phyloP scores from a whole-genome alignment of 768 basidiomycete genomes.

The Rubroboletus pulcherrimus region DNA sequence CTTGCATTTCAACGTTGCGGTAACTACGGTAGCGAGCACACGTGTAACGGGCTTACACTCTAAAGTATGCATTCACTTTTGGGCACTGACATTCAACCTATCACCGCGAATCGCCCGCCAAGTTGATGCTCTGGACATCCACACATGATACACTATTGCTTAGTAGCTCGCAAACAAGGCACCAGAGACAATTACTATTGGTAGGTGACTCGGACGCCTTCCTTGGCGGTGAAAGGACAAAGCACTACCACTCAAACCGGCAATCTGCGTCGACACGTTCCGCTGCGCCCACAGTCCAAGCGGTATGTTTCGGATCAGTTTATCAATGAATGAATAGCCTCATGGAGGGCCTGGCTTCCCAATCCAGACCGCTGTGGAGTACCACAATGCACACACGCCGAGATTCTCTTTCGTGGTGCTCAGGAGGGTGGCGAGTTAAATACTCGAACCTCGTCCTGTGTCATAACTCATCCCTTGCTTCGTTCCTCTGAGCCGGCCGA shows the following conservation, averaged over 20 bases:
- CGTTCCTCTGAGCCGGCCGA: not conserved
- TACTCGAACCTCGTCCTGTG: conserved; percentile 10
- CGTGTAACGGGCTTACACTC: not conserved
- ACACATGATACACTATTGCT: not conserved
- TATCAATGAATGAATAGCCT: conserved; percentile 15
- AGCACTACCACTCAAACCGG: conserved; percentile 4
- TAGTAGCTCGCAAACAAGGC: too few species aligned
- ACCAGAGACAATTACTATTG: too few species aligned
- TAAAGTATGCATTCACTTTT: not conserved
- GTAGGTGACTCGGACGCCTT: not conserved
- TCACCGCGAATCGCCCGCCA: conserved; percentile 6
- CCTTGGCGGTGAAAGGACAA: not conserved
- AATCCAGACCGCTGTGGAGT: conserved; percentile 17
- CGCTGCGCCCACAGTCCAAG: not conserved
- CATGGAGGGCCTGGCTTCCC: conserved; percentile 11
- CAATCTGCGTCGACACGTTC: conserved; percentile 16
- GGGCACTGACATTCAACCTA: conserved; percentile 3
- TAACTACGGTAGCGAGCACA: not conserved
- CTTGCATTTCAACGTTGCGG: not conserved
- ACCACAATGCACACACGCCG: conserved; percentile 21
- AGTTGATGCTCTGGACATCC: not conserved
- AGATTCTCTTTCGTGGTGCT: conserved; percentile 3
- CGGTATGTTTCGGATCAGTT: conserved; percentile 7
- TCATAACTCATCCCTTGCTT: not conserved
- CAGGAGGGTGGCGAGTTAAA: conserved; percentile 22